Percentiles rank a stretch among this genome's conserved stretches.
These are phyloP conservation scores for Agrocybe pediades DNA, from an alignment of 768 basidiomycete genomes.

Conservation along the genomic window DNA sequence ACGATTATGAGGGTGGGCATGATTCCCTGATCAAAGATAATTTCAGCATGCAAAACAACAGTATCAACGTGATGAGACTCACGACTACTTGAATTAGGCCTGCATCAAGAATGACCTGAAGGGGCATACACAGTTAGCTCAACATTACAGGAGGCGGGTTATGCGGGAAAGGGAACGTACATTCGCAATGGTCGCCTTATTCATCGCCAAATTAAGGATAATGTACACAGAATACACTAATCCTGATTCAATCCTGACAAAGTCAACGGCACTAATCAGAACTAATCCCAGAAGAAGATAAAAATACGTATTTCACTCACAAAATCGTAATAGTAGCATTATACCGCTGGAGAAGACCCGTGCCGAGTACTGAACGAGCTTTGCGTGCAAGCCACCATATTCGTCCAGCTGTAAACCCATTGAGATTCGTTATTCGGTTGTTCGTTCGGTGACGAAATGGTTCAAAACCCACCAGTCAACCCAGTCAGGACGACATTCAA, in stretches of 20 bases:
- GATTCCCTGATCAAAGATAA: slow-evolving; percentile 24
- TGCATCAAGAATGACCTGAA: slow-evolving; percentile 22
- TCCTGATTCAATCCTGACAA: slow-evolving; percentile 39
- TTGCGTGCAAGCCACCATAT: slow-evolving; percentile 34
- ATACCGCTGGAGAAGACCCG: slow-evolving; percentile 30
- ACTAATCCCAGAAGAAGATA: neutral
- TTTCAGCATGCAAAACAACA: neutral
- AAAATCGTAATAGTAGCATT: slow-evolving; percentile 35
- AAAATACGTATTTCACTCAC: slow-evolving; percentile 22
- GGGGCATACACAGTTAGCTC: neutral
- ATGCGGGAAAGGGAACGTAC: slow-evolving; percentile 8
- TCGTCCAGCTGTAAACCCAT: slow-evolving; percentile 29
- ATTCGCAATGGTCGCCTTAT: slow-evolving; percentile 21
- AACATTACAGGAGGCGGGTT: neutral
- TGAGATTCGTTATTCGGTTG: neutral
- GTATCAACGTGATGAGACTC: slow-evolving; percentile 5
- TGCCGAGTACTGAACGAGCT: slow-evolving; percentile 25
- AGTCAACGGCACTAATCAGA: neutral
- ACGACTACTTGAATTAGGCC: slow-evolving; percentile 33
- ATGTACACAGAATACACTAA: slow-evolving; percentile 38
- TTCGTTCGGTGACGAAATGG: neutral
- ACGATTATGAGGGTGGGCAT: slow-evolving; percentile 38
- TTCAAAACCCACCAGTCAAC: slow-evolving; percentile 29
- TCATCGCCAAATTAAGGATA: slow-evolving; percentile 28
- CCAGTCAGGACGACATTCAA: slow-evolving; percentile 35